These are phyloP conservation scores for Apiospora hydei DNA, from an alignment of 2,329 filamentous ascomycete species.

Conservation along the genomic window DNA sequence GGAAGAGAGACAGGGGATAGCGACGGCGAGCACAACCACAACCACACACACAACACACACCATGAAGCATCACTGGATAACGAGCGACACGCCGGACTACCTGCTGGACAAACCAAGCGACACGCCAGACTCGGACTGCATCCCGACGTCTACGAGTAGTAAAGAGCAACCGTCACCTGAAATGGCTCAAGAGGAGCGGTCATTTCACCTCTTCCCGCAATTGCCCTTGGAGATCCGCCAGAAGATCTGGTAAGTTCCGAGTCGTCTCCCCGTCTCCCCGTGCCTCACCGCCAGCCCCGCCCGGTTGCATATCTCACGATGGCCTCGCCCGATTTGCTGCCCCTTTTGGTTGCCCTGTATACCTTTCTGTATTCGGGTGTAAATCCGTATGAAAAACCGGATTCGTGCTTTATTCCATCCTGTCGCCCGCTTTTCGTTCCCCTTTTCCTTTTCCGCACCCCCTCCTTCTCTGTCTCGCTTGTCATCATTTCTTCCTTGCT, in stretches of 20 bases:
- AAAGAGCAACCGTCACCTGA: background rate
- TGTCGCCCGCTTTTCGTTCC: background rate
- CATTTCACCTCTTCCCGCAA: constrained; percentile 40
- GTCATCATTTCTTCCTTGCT: too few relatives aligned
- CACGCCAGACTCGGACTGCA: background rate
- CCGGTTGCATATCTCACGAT: background rate
- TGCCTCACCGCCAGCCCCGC: background rate
- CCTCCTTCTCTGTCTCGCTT: background rate
- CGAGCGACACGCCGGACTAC: constrained; percentile 15
- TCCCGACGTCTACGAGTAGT: background rate
- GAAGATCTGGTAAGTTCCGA: constrained; percentile 40
- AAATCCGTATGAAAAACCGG: background rate
- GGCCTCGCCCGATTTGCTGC: background rate
- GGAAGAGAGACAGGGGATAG: background rate
- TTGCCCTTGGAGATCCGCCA: constrained; percentile 47
- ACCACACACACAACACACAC: background rate
- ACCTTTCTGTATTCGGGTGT: background rate
- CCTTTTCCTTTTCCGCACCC: background rate
- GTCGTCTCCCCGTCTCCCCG: background rate
- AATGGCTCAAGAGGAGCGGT: background rate
- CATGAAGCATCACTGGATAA: constrained; percentile 17
- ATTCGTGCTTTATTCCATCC: background rate
- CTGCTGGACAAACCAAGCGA: constrained; percentile 7
- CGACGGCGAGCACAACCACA: background rate
- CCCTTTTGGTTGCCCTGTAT: background rate